Evolutionary conservation across 345 rosid species (phyloP).

Genomic region (Eucalyptus caleyi): DNA sequence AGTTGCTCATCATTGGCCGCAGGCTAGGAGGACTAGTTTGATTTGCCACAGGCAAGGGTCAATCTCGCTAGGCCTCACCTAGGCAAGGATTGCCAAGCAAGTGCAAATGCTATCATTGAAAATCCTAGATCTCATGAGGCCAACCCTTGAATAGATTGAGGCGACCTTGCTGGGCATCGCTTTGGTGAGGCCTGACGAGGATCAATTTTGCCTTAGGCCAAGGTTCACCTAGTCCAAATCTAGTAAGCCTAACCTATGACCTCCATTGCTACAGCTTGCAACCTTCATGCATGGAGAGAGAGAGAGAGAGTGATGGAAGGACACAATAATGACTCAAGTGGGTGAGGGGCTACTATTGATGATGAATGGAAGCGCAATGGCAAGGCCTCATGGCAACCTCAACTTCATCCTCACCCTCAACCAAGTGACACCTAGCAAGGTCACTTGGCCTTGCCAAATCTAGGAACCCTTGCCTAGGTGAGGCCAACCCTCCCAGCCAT

Average conservation of each 20-base stretch:
- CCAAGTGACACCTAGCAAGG: neutral
- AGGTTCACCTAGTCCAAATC: neutral
- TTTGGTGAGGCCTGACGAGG: no score
- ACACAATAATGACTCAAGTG: neutral
- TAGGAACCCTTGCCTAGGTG: neutral
- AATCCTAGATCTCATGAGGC: no score
- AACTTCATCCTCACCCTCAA: no score
- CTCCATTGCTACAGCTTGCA: neutral
- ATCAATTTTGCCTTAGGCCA: no score
- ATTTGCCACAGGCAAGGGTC: no score
- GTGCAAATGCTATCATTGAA: no score
- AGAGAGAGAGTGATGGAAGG: neutral
- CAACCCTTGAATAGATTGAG: no score
- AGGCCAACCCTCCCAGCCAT: neutral
- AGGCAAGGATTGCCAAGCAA: no score
- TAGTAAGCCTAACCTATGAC: neutral
- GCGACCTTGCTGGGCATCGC: no score
- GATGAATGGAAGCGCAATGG: neutral
- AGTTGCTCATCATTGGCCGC: no score
- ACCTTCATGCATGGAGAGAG: neutral
- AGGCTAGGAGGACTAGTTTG: no score
- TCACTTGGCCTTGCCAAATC: neutral
- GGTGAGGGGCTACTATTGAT: neutral
- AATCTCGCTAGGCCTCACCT: no score
- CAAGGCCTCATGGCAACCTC: neutral